phyloP scores from a whole-genome alignment of 139 green algal genomes.

The Yamagishiella unicocca region DNA sequence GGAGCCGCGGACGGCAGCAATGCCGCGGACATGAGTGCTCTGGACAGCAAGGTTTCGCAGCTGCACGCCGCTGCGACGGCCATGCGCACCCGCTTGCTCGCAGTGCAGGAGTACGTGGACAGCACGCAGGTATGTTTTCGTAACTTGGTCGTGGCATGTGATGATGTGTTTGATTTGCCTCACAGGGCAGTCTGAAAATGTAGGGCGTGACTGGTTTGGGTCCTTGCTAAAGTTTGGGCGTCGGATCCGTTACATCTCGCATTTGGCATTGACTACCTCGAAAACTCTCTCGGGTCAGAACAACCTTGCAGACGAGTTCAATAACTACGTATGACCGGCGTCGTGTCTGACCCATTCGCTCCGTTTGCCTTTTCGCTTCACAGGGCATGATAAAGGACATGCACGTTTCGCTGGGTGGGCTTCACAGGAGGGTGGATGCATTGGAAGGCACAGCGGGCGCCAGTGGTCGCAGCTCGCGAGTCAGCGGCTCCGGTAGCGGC shows the following conservation, averaged over 20 bases:
- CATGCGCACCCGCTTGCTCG: constrained; percentile 51
- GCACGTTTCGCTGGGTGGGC: constrained; percentile 44
- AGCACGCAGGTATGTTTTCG: constrained; percentile 42
- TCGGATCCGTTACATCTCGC: too few relatives aligned
- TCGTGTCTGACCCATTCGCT: too few relatives aligned
- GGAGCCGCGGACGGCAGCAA: background rate
- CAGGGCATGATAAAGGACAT: constrained; percentile 62
- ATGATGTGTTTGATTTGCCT: background rate
- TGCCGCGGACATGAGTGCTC: background rate
- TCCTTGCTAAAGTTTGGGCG: too few relatives aligned
- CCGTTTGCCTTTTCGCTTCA: too few relatives aligned
- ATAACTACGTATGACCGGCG: too few relatives aligned
- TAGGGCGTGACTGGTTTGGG: too few relatives aligned
- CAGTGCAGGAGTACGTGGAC: constrained; percentile 59
- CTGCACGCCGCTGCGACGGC: constrained; percentile 27
- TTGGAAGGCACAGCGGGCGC: constrained; percentile 18
- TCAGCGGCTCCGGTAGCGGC: background rate
- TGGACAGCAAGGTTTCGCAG: constrained; percentile 47
- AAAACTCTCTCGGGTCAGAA: too few relatives aligned
- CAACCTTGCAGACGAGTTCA: too few relatives aligned
- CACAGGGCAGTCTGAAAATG: too few relatives aligned
- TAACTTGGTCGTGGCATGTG: background rate
- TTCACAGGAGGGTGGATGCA: constrained; percentile 32
- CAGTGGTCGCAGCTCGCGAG: background rate
- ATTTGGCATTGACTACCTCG: too few relatives aligned